These are phyloP conservation scores for Austroboletus novae-zelandiae DNA, from an alignment of 1,284 basidiomycete species.

Conservation along the genomic window DNA sequence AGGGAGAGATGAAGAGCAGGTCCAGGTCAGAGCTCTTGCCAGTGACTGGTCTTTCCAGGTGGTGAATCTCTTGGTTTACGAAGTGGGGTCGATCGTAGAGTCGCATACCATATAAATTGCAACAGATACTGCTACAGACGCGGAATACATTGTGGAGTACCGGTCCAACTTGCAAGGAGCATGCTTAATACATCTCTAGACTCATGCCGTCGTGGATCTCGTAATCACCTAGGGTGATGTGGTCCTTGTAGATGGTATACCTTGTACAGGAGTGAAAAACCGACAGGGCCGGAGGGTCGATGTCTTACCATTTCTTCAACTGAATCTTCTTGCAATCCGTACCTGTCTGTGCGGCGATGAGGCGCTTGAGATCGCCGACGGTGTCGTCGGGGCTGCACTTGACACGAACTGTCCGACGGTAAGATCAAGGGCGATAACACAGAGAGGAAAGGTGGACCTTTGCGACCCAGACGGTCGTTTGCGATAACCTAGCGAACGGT, in stretches of 20 bases:
- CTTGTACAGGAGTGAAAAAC: slow-evolving; percentile 38
- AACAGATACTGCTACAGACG: slow-evolving; percentile 12
- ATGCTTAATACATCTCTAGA: slow-evolving; percentile 80
- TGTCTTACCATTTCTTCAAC: slow-evolving; percentile 90
- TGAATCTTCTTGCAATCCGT: slow-evolving; percentile 86
- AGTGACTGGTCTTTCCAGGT: slow-evolving; percentile 2
- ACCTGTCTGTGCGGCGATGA: slow-evolving; percentile 95
- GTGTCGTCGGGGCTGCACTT: slow-evolving; percentile 95
- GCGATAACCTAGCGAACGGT: slow-evolving; percentile 68
- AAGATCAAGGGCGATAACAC: neutral
- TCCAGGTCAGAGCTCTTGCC: slow-evolving; percentile 15
- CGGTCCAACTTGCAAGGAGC: slow-evolving; percentile 1
- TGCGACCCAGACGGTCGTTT: slow-evolving; percentile 94
- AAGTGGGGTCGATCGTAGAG: neutral
- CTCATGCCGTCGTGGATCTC: slow-evolving; percentile 95
- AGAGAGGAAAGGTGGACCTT: slow-evolving; percentile 56
- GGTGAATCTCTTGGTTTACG: neutral
- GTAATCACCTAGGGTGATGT: slow-evolving; percentile 92
- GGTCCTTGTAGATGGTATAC: slow-evolving; percentile 93
- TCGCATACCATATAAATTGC: too few species aligned
- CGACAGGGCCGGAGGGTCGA: neutral
- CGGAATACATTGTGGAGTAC: slow-evolving; percentile 5
- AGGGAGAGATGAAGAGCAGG: slow-evolving; percentile 8
- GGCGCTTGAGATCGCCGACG: slow-evolving; percentile 93
- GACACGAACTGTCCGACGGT: slow-evolving; percentile 66